Percentiles rank a stretch among this genome's conserved stretches.
Conservation (phyloP, 345 rosid species). For the Pugionium cornutum region DNA sequence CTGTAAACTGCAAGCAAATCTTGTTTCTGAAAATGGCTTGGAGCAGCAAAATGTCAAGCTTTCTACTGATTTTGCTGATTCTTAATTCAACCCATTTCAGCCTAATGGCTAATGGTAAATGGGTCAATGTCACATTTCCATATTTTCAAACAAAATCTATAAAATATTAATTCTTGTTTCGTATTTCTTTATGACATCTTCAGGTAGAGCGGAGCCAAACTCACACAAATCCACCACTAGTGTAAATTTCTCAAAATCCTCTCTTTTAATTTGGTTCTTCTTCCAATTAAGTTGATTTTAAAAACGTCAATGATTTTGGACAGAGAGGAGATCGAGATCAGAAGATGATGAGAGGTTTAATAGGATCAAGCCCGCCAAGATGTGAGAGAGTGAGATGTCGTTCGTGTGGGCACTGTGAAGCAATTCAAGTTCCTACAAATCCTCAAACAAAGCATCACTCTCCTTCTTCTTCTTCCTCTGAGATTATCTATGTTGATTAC, state of each 20-base stretch:
- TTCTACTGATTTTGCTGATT: constrained; percentile 50
- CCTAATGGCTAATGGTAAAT: constrained; percentile 58
- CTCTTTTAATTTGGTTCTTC: background rate
- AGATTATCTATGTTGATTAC: constrained; percentile 40
- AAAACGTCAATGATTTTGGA: too few species aligned
- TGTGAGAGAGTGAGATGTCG: constrained; percentile 77
- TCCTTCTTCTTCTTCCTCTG: constrained; percentile 30
- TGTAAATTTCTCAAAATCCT: constrained; percentile 40
- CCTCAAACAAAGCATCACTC: constrained; percentile 46
- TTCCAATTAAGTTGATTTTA: too few species aligned
- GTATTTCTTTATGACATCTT: constrained; percentile 18
- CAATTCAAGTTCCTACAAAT: constrained; percentile 86
- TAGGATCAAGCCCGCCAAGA: constrained; percentile 91
- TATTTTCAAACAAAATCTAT: background rate
- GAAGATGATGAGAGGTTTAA: constrained; percentile 55
- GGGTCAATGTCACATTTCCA: constrained; percentile 36
- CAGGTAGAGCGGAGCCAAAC: constrained; percentile 62
- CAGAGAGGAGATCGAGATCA: constrained; percentile 31
- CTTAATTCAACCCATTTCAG: constrained; percentile 53
- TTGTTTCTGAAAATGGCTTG: constrained; percentile 40
- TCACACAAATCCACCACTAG: constrained; percentile 24
- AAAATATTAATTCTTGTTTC: constrained; percentile 10
- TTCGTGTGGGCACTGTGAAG: constrained; percentile 76
- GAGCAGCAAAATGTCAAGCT: constrained; percentile 39
- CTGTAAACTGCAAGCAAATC: constrained; percentile 12